Conservation (phyloP, 441 rosid genomes). For the Erysimum pusillum region DNA sequence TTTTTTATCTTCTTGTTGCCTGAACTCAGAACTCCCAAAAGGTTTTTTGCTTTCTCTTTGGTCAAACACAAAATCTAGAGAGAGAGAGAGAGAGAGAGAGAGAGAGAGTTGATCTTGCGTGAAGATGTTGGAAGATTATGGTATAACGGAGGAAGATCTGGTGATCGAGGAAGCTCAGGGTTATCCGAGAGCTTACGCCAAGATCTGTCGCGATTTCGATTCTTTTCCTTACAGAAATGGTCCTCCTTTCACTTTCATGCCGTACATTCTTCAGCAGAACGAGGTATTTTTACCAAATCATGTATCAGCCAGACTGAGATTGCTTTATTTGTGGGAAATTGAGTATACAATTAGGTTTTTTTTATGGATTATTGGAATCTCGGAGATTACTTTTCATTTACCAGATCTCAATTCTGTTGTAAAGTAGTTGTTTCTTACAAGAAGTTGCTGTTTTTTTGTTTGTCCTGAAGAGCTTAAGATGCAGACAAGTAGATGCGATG, state of each 20-base stretch:
- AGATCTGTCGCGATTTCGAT: conserved; percentile 63
- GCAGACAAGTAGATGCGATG: conserved; percentile 62
- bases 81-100: too few relatives aligned
- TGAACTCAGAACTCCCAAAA: conserved; percentile 22
- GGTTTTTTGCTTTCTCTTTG: conserved; percentile 7
- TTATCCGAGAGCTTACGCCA: conserved; percentile 79
- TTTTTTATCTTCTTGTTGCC: conserved; percentile 41
- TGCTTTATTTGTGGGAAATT: neutral
- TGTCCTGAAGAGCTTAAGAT: conserved; percentile 55
- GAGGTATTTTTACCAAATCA: conserved; percentile 55
- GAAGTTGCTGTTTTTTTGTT: neutral
- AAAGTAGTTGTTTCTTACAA: neutral
- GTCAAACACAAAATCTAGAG: conserved; percentile 8
- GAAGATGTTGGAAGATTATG: conserved; percentile 52
- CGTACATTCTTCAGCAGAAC: conserved; percentile 63
- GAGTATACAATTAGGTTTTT: neutral
- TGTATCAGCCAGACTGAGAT: neutral
- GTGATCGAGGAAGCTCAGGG: conserved; percentile 72
- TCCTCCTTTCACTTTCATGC: conserved; percentile 81
- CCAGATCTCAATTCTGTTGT: neutral
- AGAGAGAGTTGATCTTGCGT: neutral
- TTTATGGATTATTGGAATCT: neutral
- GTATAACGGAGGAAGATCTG: conserved; percentile 66
- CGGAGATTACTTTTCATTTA: neutral
- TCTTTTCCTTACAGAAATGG: conserved; percentile 58